phyloP scores from a whole-genome alignment of 352 stramenopile species.

The Pythium guiyangense region DNA sequence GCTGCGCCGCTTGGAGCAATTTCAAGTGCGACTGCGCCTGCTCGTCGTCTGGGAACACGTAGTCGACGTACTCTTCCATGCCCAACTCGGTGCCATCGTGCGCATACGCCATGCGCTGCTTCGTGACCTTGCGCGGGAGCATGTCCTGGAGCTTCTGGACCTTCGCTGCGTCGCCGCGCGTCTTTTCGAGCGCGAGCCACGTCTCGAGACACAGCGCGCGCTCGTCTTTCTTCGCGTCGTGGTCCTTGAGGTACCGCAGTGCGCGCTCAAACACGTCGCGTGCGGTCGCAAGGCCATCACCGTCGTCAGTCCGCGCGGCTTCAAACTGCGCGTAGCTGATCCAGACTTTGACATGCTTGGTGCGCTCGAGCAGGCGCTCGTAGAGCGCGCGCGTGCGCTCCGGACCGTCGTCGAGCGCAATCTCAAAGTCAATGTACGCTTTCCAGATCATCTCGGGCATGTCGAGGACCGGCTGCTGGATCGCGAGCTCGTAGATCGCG shows the following conservation, averaged over 20 bases:
- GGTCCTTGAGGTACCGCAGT: conserved; percentile 90
- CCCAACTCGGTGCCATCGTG: conserved; percentile 88
- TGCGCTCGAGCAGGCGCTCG: conserved; percentile 95
- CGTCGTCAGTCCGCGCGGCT: conserved; percentile 29
- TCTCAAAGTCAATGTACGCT: conserved; percentile 99
- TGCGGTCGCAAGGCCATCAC: conserved; percentile 57
- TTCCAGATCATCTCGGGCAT: conserved; percentile 99
- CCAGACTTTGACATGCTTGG: conserved; percentile 97
- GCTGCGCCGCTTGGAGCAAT: conserved; percentile 95
- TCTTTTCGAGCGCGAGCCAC: conserved; percentile 94
- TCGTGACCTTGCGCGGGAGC: conserved; percentile 95
- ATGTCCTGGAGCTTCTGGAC: conserved; percentile 90
- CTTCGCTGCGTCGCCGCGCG: conserved; percentile 30
- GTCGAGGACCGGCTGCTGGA: conserved; percentile 94
- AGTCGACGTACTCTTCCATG: conserved; percentile 98
- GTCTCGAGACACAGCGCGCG: conserved; percentile 96
- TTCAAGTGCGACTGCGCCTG: conserved; percentile 94
- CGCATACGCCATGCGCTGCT: conserved; percentile 92
- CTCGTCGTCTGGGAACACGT: conserved; percentile 98
- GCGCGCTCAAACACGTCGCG: conserved; percentile 91
- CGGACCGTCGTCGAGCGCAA: conserved; percentile 61
- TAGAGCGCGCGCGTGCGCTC: conserved; percentile 92
- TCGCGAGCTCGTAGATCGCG: conserved; percentile 96
- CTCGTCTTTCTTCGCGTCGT: conserved; percentile 92
- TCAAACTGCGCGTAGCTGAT: conserved; percentile 91